Conservation (phyloP, 2,329 filamentous ascomycete species). For the Niveomyces coronatus region DNA sequence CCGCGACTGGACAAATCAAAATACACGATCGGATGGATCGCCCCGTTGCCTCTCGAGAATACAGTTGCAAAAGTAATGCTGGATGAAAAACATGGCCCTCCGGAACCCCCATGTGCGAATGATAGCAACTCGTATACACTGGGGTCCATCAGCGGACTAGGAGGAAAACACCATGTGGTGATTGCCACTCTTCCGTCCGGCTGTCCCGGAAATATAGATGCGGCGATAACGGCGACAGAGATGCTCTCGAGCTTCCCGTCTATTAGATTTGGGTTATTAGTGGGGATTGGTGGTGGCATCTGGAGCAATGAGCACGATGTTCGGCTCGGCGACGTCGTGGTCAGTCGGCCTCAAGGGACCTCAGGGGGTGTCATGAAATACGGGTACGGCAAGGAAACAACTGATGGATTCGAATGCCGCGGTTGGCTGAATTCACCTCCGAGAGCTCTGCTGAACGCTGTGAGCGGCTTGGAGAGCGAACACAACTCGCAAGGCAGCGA, state of each 20-base stretch:
- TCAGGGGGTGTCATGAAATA: neutral
- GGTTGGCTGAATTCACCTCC: neutral
- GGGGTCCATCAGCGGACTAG: neutral
- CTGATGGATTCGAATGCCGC: neutral
- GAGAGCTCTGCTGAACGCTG: neutral
- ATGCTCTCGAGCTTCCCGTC: neutral
- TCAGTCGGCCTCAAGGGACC: neutral
- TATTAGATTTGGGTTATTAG: neutral
- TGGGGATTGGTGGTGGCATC: constrained; percentile 1
- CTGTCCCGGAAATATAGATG: neutral
- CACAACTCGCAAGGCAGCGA: neutral
- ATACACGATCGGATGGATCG: neutral
- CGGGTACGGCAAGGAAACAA: neutral
- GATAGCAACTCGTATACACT: neutral
- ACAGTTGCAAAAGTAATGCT: neutral
- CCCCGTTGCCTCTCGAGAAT: neutral
- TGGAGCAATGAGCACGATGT: neutral
- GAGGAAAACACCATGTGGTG: neutral
- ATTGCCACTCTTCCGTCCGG: neutral
- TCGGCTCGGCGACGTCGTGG: constrained; percentile 1
- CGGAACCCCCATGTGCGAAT: neutral
- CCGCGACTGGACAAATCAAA: neutral
- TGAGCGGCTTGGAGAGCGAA: neutral
- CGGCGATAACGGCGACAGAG: neutral
- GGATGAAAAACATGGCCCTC: neutral